phyloP scores from a whole-genome alignment of 371 early-diverging fungal genomes.

The Blyttiomyces sp. region DNA sequence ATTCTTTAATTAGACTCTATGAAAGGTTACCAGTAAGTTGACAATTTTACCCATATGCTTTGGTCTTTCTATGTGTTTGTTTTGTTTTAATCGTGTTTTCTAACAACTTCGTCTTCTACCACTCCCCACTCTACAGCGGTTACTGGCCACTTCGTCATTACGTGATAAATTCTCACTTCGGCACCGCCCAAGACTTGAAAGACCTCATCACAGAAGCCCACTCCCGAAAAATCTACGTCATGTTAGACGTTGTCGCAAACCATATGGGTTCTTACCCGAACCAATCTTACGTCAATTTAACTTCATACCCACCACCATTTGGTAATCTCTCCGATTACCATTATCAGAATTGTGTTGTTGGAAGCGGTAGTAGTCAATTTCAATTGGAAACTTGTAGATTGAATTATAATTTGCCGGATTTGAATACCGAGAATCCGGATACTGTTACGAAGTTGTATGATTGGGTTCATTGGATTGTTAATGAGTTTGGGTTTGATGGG shows the following conservation, averaged over 20 bases:
- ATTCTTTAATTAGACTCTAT: too few species aligned
- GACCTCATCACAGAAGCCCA: slow-evolving; percentile 39
- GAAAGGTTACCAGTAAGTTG: too few species aligned
- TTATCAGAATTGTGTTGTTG: slow-evolving; percentile 17
- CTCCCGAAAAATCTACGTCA: slow-evolving; percentile 34
- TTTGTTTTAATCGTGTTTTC: slow-evolving; percentile 16
- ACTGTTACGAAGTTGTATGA: slow-evolving; percentile 26
- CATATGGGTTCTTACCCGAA: slow-evolving; percentile 38
- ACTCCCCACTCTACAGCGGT: slow-evolving; percentile 19
- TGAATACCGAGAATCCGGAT: slow-evolving; percentile 39
- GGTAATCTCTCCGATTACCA: slow-evolving; percentile 17
- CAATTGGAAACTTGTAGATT: slow-evolving; percentile 35
- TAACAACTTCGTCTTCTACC: not conserved
- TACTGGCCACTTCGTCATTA: slow-evolving; percentile 45
- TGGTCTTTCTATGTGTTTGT: not conserved
- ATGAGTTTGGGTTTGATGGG: slow-evolving; percentile 42
- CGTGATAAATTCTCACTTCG: slow-evolving; percentile 41
- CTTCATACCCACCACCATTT: slow-evolving; percentile 23
- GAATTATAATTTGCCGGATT: slow-evolving; percentile 28
- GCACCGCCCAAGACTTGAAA: slow-evolving; percentile 36
- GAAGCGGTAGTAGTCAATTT: slow-evolving; percentile 25
- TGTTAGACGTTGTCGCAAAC: slow-evolving; percentile 50
- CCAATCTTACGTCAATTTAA: too few species aligned
- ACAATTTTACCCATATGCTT: too few species aligned
- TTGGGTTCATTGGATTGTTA: slow-evolving; percentile 30